phyloP scores from a whole-genome alignment of 306 rosid genomes.

The Alnus rubra region DNA sequence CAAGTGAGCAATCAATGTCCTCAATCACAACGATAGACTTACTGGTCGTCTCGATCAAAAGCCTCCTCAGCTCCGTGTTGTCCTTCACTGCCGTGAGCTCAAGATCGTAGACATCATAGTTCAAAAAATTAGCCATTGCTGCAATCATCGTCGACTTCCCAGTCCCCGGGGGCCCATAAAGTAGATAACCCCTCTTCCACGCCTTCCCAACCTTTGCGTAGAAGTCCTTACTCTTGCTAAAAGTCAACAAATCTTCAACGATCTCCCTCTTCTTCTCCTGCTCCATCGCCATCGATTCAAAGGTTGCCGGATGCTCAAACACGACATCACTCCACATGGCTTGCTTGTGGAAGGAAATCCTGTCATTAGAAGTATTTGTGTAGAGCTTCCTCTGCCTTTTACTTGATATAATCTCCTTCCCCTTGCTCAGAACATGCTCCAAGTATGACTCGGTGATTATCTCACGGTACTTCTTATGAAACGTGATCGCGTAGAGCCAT shows the following conservation, averaged over 20 bases:
- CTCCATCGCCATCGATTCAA: slow-evolving; percentile 76
- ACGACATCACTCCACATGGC: slow-evolving; percentile 76
- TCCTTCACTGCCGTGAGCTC: slow-evolving; percentile 90
- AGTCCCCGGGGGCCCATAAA: slow-evolving; percentile 77
- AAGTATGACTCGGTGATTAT: slow-evolving; percentile 47
- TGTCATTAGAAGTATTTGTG: slow-evolving; percentile 37
- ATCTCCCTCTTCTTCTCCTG: slow-evolving; percentile 62
- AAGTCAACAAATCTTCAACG: slow-evolving; percentile 69
- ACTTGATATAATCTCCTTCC: slow-evolving; percentile 61
- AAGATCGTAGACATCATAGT: slow-evolving; percentile 76
- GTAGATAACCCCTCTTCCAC: slow-evolving; percentile 81
- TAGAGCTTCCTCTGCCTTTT: slow-evolving; percentile 82
- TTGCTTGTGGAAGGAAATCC: too few species aligned
- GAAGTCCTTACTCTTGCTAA: slow-evolving; percentile 66
- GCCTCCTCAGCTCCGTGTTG: slow-evolving; percentile 79
- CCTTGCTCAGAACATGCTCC: slow-evolving; percentile 68
- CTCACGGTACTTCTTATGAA: slow-evolving; percentile 63
- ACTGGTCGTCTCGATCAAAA: slow-evolving; percentile 77
- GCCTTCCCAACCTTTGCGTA: slow-evolving; percentile 82
- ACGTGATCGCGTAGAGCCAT: slow-evolving; percentile 28
- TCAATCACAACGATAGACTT: slow-evolving; percentile 86
- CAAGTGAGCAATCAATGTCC: slow-evolving; percentile 87
- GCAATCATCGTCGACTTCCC: slow-evolving; percentile 89
- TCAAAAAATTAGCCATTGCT: slow-evolving; percentile 75
- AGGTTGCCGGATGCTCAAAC: slow-evolving; percentile 85